These are phyloP conservation scores for Lipomyces spencermartinsiae DNA, from an alignment of 805 yeast species.

Conservation along the genomic window DNA sequence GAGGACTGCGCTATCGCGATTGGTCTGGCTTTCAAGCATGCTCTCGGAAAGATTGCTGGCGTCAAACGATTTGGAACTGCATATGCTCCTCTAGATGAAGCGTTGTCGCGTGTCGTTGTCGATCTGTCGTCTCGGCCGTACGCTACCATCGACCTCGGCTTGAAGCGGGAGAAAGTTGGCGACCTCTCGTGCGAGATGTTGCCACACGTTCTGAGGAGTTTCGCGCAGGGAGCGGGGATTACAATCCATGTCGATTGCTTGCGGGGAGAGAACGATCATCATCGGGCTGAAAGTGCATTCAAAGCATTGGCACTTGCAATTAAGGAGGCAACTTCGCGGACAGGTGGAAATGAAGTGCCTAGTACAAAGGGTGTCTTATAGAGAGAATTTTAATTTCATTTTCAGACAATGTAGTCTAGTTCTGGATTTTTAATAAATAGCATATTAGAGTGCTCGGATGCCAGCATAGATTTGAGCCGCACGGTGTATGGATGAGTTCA, in stretches of 20 bases:
- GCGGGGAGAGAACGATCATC: slow-evolving; percentile 95
- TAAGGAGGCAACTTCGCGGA: slow-evolving; percentile 79
- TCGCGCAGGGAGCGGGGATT: slow-evolving; percentile 88
- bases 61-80: slow-evolving; percentile 92
- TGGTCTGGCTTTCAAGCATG: slow-evolving; percentile 87
- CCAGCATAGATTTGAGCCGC: neutral
- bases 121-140: slow-evolving; percentile 92
- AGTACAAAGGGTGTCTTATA: slow-evolving; percentile 91
- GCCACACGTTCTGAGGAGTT: slow-evolving; percentile 94
- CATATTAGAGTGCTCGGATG: no score
- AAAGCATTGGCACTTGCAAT: slow-evolving; percentile 95
- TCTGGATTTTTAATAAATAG: neutral
- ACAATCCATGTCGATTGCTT: slow-evolving; percentile 94
- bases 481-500: neutral
- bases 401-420: neutral
- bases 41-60: slow-evolving; percentile 87
- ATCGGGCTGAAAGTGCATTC: slow-evolving; percentile 93
- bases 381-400: neutral
- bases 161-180: slow-evolving; percentile 92
- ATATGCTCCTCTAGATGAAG: slow-evolving; percentile 96
- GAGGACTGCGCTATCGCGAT: slow-evolving; percentile 95
- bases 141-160: slow-evolving; percentile 87
- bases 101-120: slow-evolving; percentile 93
- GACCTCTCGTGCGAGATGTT: slow-evolving; percentile 94
- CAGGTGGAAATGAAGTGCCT: slow-evolving; percentile 87